phyloP scores from a whole-genome alignment of 305 asterid genomes.

The Rubia balearica region DNA sequence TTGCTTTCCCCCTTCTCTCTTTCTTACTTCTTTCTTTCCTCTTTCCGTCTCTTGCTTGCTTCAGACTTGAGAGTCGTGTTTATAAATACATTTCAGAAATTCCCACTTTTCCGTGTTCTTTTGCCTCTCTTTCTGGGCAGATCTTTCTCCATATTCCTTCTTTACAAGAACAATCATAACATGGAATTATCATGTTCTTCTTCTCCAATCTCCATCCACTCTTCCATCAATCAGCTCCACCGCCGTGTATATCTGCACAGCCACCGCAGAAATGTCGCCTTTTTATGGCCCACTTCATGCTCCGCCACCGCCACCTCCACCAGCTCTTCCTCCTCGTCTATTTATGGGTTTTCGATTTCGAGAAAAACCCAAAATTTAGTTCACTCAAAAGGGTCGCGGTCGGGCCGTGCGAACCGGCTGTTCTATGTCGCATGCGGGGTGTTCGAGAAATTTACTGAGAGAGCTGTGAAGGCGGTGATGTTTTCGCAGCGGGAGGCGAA shows the following conservation, averaged over 20 bases:
- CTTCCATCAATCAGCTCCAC: constrained; percentile 25
- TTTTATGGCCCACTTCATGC: constrained; percentile 27
- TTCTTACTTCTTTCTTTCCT: background rate
- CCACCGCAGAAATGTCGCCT: constrained; percentile 28
- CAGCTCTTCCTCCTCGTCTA: constrained; percentile 33
- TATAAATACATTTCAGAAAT: background rate
- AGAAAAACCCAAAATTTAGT: constrained; percentile 16
- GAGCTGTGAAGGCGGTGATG: constrained; percentile 88
- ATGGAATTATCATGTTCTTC: constrained; percentile 77
- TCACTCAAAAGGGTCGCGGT: constrained; percentile 11
- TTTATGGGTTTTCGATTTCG: constrained; percentile 46
- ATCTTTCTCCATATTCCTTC: background rate
- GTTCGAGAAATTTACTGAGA: constrained; percentile 88
- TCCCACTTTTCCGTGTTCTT: constrained; percentile 2
- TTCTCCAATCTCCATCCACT: constrained; percentile 70
- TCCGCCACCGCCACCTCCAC: constrained; percentile 25
- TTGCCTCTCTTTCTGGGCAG: background rate
- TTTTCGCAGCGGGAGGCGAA: constrained; percentile 82
- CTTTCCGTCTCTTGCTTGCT: background rate
- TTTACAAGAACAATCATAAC: background rate
- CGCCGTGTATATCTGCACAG: constrained; percentile 35
- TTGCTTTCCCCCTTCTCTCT: background rate
- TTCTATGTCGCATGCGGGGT: constrained; percentile 57
- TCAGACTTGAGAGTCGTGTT: background rate
- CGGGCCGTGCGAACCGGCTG: constrained; percentile 25